These are phyloP conservation scores for Triticum aestivum DNA, from an alignment of 176 grass and related monocot species.

Conservation along the genomic window DNA sequence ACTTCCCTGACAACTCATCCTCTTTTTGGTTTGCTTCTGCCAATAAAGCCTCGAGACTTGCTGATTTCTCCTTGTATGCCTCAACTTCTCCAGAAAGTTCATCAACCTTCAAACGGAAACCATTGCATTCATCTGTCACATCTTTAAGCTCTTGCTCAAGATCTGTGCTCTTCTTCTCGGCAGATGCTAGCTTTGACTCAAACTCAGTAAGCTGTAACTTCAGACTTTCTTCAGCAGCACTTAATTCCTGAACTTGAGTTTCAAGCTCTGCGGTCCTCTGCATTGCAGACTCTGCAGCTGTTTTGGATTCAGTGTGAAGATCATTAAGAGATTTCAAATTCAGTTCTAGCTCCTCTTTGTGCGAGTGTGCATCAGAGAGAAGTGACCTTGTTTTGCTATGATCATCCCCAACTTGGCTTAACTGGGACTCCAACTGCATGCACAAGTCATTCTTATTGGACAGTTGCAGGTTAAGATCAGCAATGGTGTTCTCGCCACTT, in stretches of 20 bases:
- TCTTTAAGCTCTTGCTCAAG: constrained; percentile 70
- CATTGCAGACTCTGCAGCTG: constrained; percentile 36
- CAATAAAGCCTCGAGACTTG: constrained; percentile 47
- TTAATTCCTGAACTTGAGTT: constrained; percentile 55
- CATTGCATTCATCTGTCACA: constrained; percentile 34
- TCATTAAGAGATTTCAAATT: constrained; percentile 63
- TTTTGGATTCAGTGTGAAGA: constrained; percentile 53
- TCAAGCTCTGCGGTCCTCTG: constrained; percentile 57
- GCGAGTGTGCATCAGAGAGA: constrained; percentile 59
- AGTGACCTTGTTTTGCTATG: constrained; percentile 56
- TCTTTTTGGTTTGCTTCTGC: constrained; percentile 52
- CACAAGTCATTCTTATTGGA: constrained; percentile 42
- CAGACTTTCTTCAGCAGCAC: constrained; percentile 50
- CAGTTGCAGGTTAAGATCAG: constrained; percentile 48
- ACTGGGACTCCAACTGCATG: constrained; percentile 52
- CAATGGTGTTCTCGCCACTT: constrained; percentile 43
- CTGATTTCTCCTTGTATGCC: constrained; percentile 60
- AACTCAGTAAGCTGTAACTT: constrained; percentile 56
- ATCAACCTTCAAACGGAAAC: constrained; percentile 38
- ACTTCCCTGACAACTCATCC: constrained; percentile 41
- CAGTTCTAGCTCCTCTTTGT: constrained; percentile 71
- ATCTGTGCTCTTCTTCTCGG: constrained; percentile 53
- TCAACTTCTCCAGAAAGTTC: constrained; percentile 61
- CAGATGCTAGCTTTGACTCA: constrained; percentile 59
- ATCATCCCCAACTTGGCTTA: constrained; percentile 44